Conservation (phyloP, 768 basidiomycete species). For the Crucibulum laeve region DNA sequence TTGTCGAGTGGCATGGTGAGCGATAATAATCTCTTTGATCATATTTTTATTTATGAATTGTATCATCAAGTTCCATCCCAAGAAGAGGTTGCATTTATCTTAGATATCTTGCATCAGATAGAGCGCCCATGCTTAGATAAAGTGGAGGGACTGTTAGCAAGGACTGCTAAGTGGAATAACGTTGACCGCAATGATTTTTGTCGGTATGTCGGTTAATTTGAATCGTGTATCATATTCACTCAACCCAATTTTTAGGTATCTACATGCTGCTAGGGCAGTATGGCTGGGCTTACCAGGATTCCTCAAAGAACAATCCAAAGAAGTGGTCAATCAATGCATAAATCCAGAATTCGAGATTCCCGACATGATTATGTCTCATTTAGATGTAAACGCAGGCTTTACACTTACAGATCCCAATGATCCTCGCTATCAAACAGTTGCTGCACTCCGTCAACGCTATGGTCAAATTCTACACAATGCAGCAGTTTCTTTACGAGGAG, state of each 20-base stretch:
- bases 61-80: constrained; percentile 51
- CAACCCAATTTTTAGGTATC: constrained; percentile 33
- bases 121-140: constrained; percentile 60
- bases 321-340: constrained; percentile 51
- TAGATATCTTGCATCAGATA: constrained; percentile 74
- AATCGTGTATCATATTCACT: too few relatives aligned
- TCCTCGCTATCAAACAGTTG: constrained; percentile 64
- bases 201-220: constrained; percentile 39
- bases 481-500: constrained; percentile 56
- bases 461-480: constrained; percentile 68
- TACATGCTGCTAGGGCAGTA: constrained; percentile 69
- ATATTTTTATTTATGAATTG: constrained; percentile 8
- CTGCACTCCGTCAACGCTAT: constrained; percentile 54
- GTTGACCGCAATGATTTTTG: constrained; percentile 79
- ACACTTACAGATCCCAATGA: constrained; percentile 70
- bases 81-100: constrained; percentile 73
- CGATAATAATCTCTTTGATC: neutral
- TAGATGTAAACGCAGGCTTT: constrained; percentile 73
- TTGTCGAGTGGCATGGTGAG: constrained; percentile 85
- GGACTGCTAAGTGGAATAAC: constrained; percentile 57
- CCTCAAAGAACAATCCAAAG: constrained; percentile 52
- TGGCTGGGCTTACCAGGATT: constrained; percentile 78
- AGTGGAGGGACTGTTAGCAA: constrained; percentile 59
- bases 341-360: constrained; percentile 60
- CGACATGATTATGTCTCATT: constrained; percentile 62